Conservation (phyloP, 768 basidiomycete genomes). For the Hypsizygus marmoreus region DNA sequence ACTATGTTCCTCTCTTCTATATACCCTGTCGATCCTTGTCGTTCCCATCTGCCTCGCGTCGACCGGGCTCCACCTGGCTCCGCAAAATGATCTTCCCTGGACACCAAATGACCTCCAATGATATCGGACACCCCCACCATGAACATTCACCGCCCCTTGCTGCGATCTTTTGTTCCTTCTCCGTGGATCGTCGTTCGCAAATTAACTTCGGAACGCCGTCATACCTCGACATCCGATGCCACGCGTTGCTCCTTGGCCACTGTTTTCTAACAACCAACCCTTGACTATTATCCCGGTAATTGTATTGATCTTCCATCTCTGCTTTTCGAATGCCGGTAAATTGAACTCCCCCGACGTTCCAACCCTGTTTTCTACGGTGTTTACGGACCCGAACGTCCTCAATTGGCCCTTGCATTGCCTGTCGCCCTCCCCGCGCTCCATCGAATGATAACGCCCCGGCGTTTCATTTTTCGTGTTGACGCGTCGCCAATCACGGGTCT, state of each 20-base stretch:
- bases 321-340: background rate
- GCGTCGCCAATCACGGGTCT: background rate
- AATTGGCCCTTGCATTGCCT: background rate
- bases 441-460: background rate
- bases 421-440: background rate
- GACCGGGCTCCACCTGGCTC: constrained; percentile 3
- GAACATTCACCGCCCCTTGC: constrained; percentile 7
- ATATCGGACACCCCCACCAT: background rate
- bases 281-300: too few species aligned
- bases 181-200: background rate
- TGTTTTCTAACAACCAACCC: too few species aligned
- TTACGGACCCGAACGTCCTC: background rate
- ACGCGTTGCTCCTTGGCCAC: too few species aligned
- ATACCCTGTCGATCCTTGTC: constrained; percentile 2
- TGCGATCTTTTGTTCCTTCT: constrained; percentile 1
- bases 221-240: background rate
- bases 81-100: constrained; percentile 1
- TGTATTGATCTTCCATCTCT: too few species aligned
- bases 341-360: background rate
- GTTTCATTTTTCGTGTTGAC: background rate
- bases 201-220: background rate
- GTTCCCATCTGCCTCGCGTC: background rate
- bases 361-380: background rate
- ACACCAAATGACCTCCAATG: too few species aligned
- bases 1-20: constrained; percentile 11